Conservation (phyloP, 208 protist species). For the Wallacemonas sp. region DNA sequence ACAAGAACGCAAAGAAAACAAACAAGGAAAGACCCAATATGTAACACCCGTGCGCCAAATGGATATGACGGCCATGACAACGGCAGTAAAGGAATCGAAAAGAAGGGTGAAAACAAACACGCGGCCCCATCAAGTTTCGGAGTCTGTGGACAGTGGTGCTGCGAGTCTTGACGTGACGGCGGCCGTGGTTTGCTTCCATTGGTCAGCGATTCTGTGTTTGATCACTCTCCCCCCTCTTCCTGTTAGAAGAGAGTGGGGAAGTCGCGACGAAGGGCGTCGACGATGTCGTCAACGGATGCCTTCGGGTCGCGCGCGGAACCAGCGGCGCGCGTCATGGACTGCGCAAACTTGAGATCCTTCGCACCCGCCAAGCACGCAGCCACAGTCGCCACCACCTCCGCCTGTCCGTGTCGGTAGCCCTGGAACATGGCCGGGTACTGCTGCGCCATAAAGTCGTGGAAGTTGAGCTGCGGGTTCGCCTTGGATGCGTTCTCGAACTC, state of each 20-base stretch:
- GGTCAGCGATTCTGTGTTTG: too few species aligned
- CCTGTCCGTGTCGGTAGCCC: conserved; percentile 72
- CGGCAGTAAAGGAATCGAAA: too few species aligned
- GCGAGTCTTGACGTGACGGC: too few species aligned
- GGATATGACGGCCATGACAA: too few species aligned
- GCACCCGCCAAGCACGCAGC: conserved; percentile 57
- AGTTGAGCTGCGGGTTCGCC: conserved; percentile 56
- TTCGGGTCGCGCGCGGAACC: conserved; percentile 59
- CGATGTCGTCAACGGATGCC: conserved; percentile 67
- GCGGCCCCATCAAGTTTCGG: too few species aligned
- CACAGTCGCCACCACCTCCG: conserved; percentile 72
- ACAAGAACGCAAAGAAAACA: too few species aligned
- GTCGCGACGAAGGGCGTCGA: conserved; percentile 71
- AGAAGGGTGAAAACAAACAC: too few species aligned
- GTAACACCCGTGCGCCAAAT: too few species aligned
- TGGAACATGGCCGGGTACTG: conserved; percentile 76
- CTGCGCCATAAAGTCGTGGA: conserved; percentile 78
- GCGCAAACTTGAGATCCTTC: conserved; percentile 61
- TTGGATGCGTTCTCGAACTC: conserved; percentile 64
- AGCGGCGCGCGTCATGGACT: conserved; percentile 66
- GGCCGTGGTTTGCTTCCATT: too few species aligned
- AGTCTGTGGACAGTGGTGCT: too few species aligned
- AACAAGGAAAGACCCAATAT: too few species aligned
- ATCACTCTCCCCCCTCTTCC: too few species aligned
- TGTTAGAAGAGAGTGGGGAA: conserved; percentile 64